Percentiles rank a stretch among this genome's conserved stretches.
Evolutionary conservation across 1,139 yeast species (phyloP).

Genomic region (Yamadazyma atmosphaerica): DNA sequence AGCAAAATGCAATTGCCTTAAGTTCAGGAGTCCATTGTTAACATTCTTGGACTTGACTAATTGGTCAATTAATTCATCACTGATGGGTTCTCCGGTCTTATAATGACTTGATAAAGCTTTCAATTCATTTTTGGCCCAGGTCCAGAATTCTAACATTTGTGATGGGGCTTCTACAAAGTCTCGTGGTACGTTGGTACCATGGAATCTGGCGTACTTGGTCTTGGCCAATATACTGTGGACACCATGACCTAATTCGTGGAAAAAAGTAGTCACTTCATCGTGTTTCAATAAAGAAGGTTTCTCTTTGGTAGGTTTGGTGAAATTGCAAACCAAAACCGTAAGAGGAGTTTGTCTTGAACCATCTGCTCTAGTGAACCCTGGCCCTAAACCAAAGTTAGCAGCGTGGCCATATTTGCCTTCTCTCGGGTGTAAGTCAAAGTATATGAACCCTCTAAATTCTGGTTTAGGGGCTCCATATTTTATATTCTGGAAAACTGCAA

Average conservation of each 20-base stretch:
- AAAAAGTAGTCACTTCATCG: constrained; percentile 76
- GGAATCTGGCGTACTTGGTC: constrained; percentile 65
- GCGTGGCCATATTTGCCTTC: constrained; percentile 88
- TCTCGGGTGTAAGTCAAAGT: constrained; percentile 82
- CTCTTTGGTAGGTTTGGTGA: constrained; percentile 68
- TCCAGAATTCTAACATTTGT: constrained; percentile 87
- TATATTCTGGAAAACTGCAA: constrained; percentile 66
- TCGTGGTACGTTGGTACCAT: constrained; percentile 75
- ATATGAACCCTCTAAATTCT: constrained; percentile 76
- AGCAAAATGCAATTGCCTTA: constrained; percentile 78
- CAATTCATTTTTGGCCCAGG: constrained; percentile 70
- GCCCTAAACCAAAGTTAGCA: constrained; percentile 70
- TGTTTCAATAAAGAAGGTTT: constrained; percentile 80
- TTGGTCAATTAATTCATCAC: constrained; percentile 58
- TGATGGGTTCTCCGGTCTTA: constrained; percentile 56
- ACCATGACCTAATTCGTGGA: constrained; percentile 91
- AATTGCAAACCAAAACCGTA: constrained; percentile 81
- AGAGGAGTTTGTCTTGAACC: constrained; percentile 62
- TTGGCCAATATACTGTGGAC: constrained; percentile 74
- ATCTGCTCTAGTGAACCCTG: constrained; percentile 55
- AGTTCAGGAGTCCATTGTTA: constrained; percentile 66
- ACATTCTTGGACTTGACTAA: constrained; percentile 71
- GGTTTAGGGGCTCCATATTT: constrained; percentile 42
- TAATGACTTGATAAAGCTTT: constrained; percentile 65
- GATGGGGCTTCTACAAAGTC: constrained; percentile 92